Percentiles rank a stretch among this genome's conserved stretches.
Conservation (phyloP, 179 eudicot genomes). For the Pouteria campechiana region DNA sequence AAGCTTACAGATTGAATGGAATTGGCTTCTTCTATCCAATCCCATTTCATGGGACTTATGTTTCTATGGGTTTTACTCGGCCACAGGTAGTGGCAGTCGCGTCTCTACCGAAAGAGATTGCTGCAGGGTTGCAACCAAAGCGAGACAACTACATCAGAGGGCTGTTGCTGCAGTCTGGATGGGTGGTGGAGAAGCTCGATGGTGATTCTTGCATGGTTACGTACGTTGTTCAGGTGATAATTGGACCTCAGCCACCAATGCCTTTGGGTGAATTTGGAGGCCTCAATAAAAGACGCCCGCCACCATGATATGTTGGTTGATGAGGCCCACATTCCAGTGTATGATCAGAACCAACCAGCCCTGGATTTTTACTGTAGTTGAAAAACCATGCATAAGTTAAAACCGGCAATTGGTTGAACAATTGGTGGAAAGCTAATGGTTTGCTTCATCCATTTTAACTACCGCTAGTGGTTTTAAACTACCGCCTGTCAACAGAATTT, state of each 20-base stretch:
- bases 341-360: too few relatives aligned
- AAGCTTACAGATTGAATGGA: not conserved
- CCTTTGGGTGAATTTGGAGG: too few relatives aligned
- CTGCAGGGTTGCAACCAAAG: constrained; percentile 83
- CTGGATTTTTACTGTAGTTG: too few relatives aligned
- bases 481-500: too few relatives aligned
- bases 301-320: not conserved
- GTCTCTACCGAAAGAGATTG: constrained; percentile 86
- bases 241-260: not conserved
- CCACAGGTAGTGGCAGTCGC: constrained; percentile 97
- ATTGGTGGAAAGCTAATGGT: too few relatives aligned
- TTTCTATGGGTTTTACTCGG: not conserved
- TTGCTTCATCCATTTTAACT: too few relatives aligned
- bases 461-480: too few relatives aligned
- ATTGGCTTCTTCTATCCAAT: not conserved
- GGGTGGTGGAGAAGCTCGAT: constrained; percentile 92
- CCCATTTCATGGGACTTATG: too few relatives aligned
- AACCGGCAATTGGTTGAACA: too few relatives aligned
- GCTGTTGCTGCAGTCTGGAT: constrained; percentile 74
- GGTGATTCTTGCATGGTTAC: constrained; percentile 86
- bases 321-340: too few relatives aligned
- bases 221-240: constrained; percentile 73
- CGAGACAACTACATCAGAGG: constrained; percentile 79
- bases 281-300: too few relatives aligned
- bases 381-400: too few relatives aligned